Conservation (phyloP, 2,329 filamentous ascomycete genomes). For the Emydomyces testavorans region DNA sequence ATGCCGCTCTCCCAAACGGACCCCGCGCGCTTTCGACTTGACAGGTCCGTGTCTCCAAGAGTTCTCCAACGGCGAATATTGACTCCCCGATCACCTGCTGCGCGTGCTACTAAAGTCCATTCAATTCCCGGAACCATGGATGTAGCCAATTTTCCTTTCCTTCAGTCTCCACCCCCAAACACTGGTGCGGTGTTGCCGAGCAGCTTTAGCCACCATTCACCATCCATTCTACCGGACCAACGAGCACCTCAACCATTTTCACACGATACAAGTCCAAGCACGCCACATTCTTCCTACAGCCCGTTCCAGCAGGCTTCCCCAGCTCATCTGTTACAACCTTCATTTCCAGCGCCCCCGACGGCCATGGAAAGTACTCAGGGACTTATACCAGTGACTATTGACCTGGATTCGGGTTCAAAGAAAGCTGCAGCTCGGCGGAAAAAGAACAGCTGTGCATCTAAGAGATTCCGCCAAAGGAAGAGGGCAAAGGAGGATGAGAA, state of each 20-base stretch:
- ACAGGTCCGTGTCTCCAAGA: conserved; percentile 22
- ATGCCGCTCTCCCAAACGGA: conserved; percentile 12
- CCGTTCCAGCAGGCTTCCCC: conserved; percentile 14
- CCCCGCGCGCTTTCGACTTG: conserved; percentile 6
- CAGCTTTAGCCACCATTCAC: conserved; percentile 9
- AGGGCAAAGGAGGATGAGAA: conserved; percentile 30
- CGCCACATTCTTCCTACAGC: conserved; percentile 14
- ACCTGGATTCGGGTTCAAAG: conserved; percentile 33
- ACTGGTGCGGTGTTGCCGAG: conserved; percentile 8
- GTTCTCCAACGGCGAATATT: conserved; percentile 24
- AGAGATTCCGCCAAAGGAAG: conserved; percentile 34
- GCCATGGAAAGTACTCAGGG: conserved; percentile 13
- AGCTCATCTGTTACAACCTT: conserved; percentile 13
- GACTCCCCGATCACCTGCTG: conserved; percentile 30
- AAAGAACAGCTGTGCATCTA: conserved; percentile 34
- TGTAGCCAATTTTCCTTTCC: conserved; percentile 28
- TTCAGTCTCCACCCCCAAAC: conserved; percentile 25
- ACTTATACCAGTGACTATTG: conserved; percentile 31
- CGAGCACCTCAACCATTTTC: conserved; percentile 8
- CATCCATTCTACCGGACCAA: conserved; percentile 1
- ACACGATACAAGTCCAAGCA: conserved; percentile 13
- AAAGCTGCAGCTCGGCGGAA: conserved; percentile 34
- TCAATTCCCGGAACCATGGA: conserved; percentile 23
- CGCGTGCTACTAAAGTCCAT: conserved; percentile 24
- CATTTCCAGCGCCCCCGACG: conserved; percentile 1